phyloP scores from a whole-genome alignment of 768 basidiomycete species.

The Pleurotus sapidus region DNA sequence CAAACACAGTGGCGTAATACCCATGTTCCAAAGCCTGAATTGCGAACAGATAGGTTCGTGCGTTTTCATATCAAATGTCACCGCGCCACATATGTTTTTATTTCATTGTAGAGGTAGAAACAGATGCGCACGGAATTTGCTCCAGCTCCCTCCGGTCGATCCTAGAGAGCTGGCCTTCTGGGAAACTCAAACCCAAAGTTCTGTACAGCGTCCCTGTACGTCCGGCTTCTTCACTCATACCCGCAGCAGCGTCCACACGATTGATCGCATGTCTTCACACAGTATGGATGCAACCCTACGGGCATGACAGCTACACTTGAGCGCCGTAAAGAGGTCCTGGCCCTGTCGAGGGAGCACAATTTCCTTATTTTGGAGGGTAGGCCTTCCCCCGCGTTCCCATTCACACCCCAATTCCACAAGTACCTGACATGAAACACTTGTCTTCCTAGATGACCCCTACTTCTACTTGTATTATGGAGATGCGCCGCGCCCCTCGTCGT shows the following conservation, averaged over 20 bases:
- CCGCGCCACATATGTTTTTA: neutral
- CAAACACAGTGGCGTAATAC: conserved; percentile 72
- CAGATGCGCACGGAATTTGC: conserved; percentile 70
- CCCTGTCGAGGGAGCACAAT: conserved; percentile 67
- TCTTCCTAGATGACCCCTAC: conserved; percentile 72
- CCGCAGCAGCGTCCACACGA: neutral
- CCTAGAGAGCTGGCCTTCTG: conserved; percentile 75
- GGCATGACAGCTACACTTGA: conserved; percentile 73
- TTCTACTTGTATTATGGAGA: conserved; percentile 75
- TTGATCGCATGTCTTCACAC: neutral
- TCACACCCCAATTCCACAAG: neutral
- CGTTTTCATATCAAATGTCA: neutral
- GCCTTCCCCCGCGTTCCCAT: too few species aligned
- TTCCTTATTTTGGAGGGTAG: conserved; percentile 85
- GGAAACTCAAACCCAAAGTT: conserved; percentile 69
- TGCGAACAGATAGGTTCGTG: conserved; percentile 58
- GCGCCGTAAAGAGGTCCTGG: conserved; percentile 69
- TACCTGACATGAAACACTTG: neutral
- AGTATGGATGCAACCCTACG: conserved; percentile 88
- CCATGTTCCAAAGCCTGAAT: conserved; percentile 53
- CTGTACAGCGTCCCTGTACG: conserved; percentile 80
- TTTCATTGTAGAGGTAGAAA: conserved; percentile 59
- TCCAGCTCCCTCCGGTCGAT: conserved; percentile 57
- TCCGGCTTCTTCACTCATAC: conserved; percentile 11
- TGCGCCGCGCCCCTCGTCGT: conserved; percentile 63